phyloP scores from a whole-genome alignment of 176 grass and related monocot genomes.

The Oryza nivara region DNA sequence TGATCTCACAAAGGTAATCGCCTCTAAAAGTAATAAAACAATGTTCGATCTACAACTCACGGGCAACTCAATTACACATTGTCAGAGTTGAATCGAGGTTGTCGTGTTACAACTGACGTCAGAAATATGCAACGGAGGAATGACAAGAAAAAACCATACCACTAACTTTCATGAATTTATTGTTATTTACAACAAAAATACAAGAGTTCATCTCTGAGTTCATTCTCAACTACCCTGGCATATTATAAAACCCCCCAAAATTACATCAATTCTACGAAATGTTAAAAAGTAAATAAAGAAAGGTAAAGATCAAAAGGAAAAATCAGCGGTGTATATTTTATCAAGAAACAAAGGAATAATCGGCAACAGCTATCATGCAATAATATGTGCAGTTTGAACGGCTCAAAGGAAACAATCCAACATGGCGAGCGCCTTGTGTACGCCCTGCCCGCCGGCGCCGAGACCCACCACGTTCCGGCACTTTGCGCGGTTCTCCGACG shows the following conservation, averaged over 20 bases:
- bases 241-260: background rate
- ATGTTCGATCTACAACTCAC: background rate
- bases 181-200: constrained; percentile 47
- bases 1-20: background rate
- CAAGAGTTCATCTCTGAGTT: constrained; percentile 25
- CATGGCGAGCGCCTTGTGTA: constrained; percentile 63
- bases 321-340: constrained; percentile 21
- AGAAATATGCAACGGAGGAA: background rate
- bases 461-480: constrained; percentile 48
- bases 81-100: background rate
- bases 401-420: constrained; percentile 68
- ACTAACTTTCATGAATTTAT: background rate
- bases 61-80: background rate
- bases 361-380: background rate
- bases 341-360: constrained; percentile 28
- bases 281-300: background rate
- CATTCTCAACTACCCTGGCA: constrained; percentile 9
- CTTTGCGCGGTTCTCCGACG: constrained; percentile 71
- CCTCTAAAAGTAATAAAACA: background rate
- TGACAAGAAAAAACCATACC: background rate
- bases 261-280: background rate
- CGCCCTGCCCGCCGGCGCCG: constrained; percentile 35
- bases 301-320: background rate
- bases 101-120: background rate
- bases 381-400: constrained; percentile 16